These are phyloP conservation scores for Chaetothyriales sp. DNA, from an alignment of 2,329 filamentous ascomycete genomes.

Conservation along the genomic window DNA sequence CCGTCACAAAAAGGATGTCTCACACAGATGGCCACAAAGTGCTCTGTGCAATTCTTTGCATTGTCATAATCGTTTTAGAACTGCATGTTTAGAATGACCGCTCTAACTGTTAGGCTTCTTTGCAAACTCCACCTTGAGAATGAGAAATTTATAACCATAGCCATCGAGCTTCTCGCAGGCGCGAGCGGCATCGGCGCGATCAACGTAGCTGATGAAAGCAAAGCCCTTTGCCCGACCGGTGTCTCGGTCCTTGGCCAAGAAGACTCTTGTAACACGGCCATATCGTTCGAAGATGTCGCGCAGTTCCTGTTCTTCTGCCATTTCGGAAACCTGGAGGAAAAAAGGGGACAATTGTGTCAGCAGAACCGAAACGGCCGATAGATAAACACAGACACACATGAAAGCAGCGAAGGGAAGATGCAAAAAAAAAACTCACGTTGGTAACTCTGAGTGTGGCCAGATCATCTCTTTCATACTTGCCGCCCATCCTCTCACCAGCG, in stretches of 20 bases:
- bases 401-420: not conserved
- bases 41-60: not conserved
- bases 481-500: conserved; percentile 68
- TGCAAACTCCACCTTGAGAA: conserved; percentile 38
- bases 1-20: not conserved
- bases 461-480: conserved; percentile 95
- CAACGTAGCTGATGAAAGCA: conserved; percentile 93
- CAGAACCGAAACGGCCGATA: not conserved
- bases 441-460: conserved; percentile 91
- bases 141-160: conserved; percentile 43
- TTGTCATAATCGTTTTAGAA: not conserved
- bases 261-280: conserved; percentile 90
- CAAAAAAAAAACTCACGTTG: conserved; percentile 51
- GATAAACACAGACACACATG: no score
- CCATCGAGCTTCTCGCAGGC: conserved; percentile 98
- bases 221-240: conserved; percentile 95
- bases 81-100: not conserved
- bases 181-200: conserved; percentile 74
- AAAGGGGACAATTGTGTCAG: conserved; percentile 1
- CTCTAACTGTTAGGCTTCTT: conserved; percentile 22
- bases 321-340: conserved; percentile 62
- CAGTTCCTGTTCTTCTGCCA: conserved; percentile 89
- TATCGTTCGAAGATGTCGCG: conserved; percentile 97
- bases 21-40: not conserved
- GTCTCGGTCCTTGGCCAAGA: conserved; percentile 94